These are phyloP conservation scores for Candida golubevii DNA, from an alignment of 805 yeast species.

Conservation along the genomic window DNA sequence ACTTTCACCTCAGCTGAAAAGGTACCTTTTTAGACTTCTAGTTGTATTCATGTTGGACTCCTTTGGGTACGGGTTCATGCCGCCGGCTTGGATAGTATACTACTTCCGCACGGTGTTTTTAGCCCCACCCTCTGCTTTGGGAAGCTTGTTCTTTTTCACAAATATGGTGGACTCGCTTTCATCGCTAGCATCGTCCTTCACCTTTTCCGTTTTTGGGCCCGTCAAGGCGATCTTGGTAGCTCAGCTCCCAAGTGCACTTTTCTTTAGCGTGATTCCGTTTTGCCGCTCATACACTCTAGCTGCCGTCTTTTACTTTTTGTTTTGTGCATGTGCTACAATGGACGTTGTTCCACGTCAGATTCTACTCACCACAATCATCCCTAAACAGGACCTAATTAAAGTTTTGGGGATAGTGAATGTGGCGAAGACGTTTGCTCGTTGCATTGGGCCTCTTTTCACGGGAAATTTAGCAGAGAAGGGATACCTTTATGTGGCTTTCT, in stretches of 20 bases:
- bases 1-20: constrained; percentile 40
- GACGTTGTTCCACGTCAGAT: constrained; percentile 92
- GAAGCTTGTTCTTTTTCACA: constrained; percentile 61
- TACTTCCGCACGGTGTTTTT: constrained; percentile 60
- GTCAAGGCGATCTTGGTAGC: constrained; percentile 68
- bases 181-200: constrained; percentile 69
- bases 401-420: constrained; percentile 85
- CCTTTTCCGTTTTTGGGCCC: constrained; percentile 71
- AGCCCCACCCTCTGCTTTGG: constrained; percentile 55
- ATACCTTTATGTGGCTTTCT: constrained; percentile 45
- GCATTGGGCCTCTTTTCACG: constrained; percentile 76
- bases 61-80: constrained; percentile 84
- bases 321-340: constrained; percentile 61
- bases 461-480: constrained; percentile 62
- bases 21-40: constrained; percentile 45
- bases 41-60: constrained; percentile 79
- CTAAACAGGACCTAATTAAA: constrained; percentile 59
- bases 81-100: constrained; percentile 83
- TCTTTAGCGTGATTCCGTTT: constrained; percentile 43
- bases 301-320: constrained; percentile 46
- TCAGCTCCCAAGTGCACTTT: constrained; percentile 73
- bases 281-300: constrained; percentile 38
- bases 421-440: constrained; percentile 79
- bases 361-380: constrained; percentile 63
- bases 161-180: constrained; percentile 62